Evolutionary conservation across 2,329 filamentous ascomycete genomes (phyloP).

Genomic region (Paecilomyces niveus): DNA sequence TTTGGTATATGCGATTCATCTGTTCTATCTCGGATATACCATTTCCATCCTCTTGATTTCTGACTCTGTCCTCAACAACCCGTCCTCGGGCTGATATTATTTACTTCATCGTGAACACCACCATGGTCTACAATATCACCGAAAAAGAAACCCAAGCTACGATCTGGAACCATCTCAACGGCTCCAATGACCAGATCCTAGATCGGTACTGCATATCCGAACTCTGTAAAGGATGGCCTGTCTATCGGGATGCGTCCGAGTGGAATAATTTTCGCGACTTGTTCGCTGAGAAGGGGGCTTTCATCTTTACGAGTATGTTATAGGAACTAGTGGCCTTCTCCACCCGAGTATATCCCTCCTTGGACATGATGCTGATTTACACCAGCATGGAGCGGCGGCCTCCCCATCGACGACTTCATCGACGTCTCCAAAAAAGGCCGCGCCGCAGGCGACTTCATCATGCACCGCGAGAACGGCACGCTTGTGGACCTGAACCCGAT

Average conservation of each 20-base stretch:
- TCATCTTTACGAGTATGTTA: slow-evolving; percentile 44
- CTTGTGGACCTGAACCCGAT: slow-evolving; percentile 37
- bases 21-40: background rate
- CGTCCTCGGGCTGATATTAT: background rate
- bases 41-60: slow-evolving; percentile 1
- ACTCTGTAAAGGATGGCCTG: slow-evolving; percentile 49
- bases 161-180: slow-evolving; percentile 38
- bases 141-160: slow-evolving; percentile 14
- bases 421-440: slow-evolving; percentile 42
- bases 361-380: background rate
- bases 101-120: background rate
- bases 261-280: slow-evolving; percentile 47
- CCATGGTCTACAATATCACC: slow-evolving; percentile 18
- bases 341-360: background rate
- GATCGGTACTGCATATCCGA: slow-evolving; percentile 43
- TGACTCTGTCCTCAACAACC: background rate
- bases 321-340: too few relatives aligned
- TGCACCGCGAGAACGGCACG: slow-evolving; percentile 48
- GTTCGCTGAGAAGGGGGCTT: slow-evolving; percentile 39
- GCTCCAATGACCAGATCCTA: slow-evolving; percentile 33
- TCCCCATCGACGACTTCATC: slow-evolving; percentile 40
- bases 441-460: slow-evolving; percentile 44
- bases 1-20: background rate
- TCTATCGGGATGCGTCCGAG: slow-evolving; percentile 48
- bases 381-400: slow-evolving; percentile 42